phyloP scores from a whole-genome alignment of 1,139 yeast genomes.

The Pichia sp. region DNA sequence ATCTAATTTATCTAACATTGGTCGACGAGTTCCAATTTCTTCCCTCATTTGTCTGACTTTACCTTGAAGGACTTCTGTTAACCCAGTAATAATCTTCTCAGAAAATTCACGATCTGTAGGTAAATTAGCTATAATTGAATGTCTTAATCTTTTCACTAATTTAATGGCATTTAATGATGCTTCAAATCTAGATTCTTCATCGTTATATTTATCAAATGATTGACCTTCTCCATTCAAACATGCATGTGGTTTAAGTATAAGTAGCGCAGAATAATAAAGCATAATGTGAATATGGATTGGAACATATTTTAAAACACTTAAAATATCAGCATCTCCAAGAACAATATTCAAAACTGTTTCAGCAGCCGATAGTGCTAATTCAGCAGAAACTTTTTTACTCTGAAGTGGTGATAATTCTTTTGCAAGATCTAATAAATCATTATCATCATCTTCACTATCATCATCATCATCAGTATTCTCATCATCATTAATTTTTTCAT shows the following conservation, averaged over 20 bases:
- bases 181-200: conserved; percentile 17
- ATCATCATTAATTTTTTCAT: not conserved
- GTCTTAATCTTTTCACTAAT: conserved; percentile 33
- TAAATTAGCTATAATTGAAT: conserved; percentile 38
- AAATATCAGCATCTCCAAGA: conserved; percentile 52
- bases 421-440: conserved; percentile 28
- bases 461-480: conserved; percentile 17
- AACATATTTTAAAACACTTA: conserved; percentile 52
- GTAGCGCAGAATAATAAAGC: conserved; percentile 61
- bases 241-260: conserved; percentile 46
- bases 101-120: conserved; percentile 55
- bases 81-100: conserved; percentile 38
- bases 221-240: conserved; percentile 24
- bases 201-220: not conserved
- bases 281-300: conserved; percentile 68
- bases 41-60: conserved; percentile 28
- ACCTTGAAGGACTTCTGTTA: conserved; percentile 41
- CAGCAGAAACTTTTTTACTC: conserved; percentile 35
- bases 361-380: conserved; percentile 59
- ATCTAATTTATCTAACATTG: not conserved
- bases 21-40: conserved; percentile 23
- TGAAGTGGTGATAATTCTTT: conserved; percentile 32
- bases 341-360: conserved; percentile 55
- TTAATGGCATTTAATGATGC: conserved; percentile 23
- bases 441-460: conserved; percentile 15